phyloP scores from a whole-genome alignment of 768 basidiomycete genomes.

The Butyriboletus loyo region DNA sequence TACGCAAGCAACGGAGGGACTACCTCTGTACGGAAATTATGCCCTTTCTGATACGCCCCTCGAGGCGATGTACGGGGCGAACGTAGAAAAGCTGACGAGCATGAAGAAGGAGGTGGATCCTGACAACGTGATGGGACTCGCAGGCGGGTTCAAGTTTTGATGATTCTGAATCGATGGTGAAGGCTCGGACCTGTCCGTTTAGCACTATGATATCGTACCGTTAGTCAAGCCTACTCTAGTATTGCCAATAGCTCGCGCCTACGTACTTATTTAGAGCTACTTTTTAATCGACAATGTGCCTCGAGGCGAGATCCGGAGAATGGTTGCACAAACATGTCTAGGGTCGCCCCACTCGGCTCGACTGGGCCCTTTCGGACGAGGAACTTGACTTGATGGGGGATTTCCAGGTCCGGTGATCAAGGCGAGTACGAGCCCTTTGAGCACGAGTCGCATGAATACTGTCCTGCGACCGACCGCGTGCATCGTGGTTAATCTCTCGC shows the following conservation, averaged over 20 bases:
- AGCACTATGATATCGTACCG: not conserved
- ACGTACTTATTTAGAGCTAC: not conserved
- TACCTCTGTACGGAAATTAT: slow-evolving; percentile 58
- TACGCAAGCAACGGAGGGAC: slow-evolving; percentile 42
- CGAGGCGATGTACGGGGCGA: slow-evolving; percentile 47
- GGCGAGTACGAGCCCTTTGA: not conserved
- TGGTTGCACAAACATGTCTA: not conserved
- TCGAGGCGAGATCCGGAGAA: not conserved
- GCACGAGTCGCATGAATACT: slow-evolving; percentile 10
- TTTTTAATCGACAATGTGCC: not conserved
- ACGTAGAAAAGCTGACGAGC: slow-evolving; percentile 38
- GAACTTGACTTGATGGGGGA: not conserved
- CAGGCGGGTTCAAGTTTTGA: slow-evolving; percentile 63
- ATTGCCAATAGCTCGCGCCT: not conserved
- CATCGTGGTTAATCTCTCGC: slow-evolving; percentile 28
- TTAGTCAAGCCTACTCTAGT: not conserved
- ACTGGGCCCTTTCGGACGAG: not conserved
- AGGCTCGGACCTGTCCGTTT: slow-evolving; percentile 5
- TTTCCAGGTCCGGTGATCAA: slow-evolving; percentile 6
- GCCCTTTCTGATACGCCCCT: slow-evolving; percentile 52
- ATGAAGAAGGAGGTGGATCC: slow-evolving; percentile 54
- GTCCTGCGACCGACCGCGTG: slow-evolving; percentile 17
- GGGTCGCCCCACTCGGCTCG: not conserved
- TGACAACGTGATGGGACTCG: slow-evolving; percentile 56
- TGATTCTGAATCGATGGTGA: not conserved